Evolutionary conservation across 768 basidiomycete species (phyloP), one percentile per base, ranked within the genome.

Genomic region (Mycena leptocephala): DNA sequence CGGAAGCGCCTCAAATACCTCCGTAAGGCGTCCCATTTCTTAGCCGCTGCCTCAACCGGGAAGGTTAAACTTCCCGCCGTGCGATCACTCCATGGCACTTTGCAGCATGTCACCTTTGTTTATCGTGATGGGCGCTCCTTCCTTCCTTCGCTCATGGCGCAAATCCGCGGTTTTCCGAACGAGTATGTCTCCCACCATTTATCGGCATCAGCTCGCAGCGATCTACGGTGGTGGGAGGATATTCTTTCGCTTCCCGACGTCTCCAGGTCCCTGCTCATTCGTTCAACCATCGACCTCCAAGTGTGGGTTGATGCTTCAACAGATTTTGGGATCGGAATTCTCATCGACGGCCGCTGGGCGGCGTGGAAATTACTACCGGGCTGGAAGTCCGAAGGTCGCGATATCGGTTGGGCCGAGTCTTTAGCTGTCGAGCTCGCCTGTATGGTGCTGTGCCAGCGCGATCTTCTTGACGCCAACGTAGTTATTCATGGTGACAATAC

Each of bases 41-140:
- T 55, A 1, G 22, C 35, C 2, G 22, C 66, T 4, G 22, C 65
- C 6, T 7, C 20, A 0, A 1, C 30, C 20, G 48, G 48, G 20
- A 66, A 66, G 48, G 48, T 66, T 5, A 66, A 66, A 24, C 65
- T 66, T 4, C 65, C 65, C 4, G 65, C 65, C 2, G 11, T 66
- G 22, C 28, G 65, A 3, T 66, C 65, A 0, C 51, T 66, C 32
- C 46, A 66, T 26, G 62, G 62, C 4, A 55, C 62, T 6, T 24
- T 72, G 2, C 71, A 63, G 28, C 71, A 74, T 28, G 26, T 74
- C n/a, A n/a, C 37, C n/a, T 74, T 74, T 26, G 56, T 74, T 0
- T 74, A 74, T 35, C 65, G 65, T 22, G 65, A 65, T 24, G 72
- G 72, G 2, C 72, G 72, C 5, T 67, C 65, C 20, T 74, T 74